Percentiles rank a stretch among this genome's conserved stretches.
These are phyloP conservation scores for Orychophragmus violaceus DNA, from an alignment of 345 rosid genomes.

Conservation along the genomic window DNA sequence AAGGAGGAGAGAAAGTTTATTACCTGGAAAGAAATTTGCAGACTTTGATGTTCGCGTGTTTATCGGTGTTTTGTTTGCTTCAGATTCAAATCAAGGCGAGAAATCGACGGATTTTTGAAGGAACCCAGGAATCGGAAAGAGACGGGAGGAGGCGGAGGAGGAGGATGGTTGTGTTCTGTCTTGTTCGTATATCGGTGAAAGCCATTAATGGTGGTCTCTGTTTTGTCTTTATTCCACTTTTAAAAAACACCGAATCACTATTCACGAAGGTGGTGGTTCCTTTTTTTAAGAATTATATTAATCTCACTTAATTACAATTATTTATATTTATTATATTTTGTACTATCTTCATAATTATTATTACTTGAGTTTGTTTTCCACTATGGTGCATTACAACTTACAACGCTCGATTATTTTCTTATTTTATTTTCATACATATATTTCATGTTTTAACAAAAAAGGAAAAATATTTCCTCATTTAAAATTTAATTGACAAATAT, in stretches of 20 bases:
- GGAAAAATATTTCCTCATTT: background rate
- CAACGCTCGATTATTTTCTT: background rate
- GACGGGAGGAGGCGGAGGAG: constrained; percentile 18
- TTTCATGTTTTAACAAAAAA: background rate
- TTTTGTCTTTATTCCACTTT: constrained; percentile 34
- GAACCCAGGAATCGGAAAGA: constrained; percentile 5
- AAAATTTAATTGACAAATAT: background rate
- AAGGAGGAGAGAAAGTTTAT: background rate
- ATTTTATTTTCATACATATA: background rate
- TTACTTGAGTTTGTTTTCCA: background rate
- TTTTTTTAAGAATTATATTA: background rate
- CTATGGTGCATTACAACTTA: constrained; percentile 2
- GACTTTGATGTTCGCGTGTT: background rate
- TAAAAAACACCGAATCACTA: constrained; percentile 30
- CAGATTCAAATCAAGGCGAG: constrained; percentile 3
- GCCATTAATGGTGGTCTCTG: constrained; percentile 34
- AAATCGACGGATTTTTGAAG: background rate
- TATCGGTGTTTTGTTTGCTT: background rate
- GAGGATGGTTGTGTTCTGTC: constrained; percentile 27
- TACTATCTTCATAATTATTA: constrained; percentile 11
- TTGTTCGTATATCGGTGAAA: constrained; percentile 35
- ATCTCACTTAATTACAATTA: background rate
- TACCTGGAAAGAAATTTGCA: constrained; percentile 19
- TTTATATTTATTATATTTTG: constrained; percentile 12
- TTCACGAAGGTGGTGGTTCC: constrained; percentile 25